Percentiles rank a stretch among this genome's conserved stretches.
phyloP scores from a whole-genome alignment of 2,329 filamentous ascomycete genomes.

The Hysterium pulicare region DNA sequence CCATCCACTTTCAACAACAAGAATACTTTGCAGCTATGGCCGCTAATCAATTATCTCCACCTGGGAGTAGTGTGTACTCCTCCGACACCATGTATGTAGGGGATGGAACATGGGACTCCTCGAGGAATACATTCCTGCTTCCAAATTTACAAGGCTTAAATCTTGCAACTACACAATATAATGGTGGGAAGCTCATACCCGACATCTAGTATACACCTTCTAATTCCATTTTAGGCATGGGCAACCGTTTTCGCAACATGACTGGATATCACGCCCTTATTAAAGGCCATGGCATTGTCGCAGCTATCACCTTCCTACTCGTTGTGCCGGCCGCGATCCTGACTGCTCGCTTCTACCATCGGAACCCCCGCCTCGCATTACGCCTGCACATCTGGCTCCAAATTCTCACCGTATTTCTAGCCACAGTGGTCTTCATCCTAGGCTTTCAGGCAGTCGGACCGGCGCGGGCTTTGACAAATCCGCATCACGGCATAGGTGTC shows the following conservation, averaged over 20 bases:
- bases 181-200: constrained; percentile 54
- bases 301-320: constrained; percentile 69
- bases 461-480: constrained; percentile 69
- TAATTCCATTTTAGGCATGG: constrained; percentile 63
- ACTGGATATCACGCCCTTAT: constrained; percentile 69
- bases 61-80: constrained; percentile 69
- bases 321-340: constrained; percentile 73
- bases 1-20: background rate
- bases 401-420: constrained; percentile 63
- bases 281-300: constrained; percentile 68
- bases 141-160: constrained; percentile 74
- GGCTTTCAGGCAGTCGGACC: constrained; percentile 78
- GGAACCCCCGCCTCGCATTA: constrained; percentile 59
- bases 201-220: constrained; percentile 1
- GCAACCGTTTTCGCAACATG: constrained; percentile 69
- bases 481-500: constrained; percentile 79
- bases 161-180: constrained; percentile 79
- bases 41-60: constrained; percentile 55
- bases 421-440: constrained; percentile 69
- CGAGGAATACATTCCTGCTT: constrained; percentile 72
- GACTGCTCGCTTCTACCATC: constrained; percentile 66
- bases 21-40: constrained; percentile 21
- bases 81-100: constrained; percentile 74
- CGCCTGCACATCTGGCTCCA: constrained; percentile 73
- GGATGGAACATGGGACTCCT: constrained; percentile 80